These are phyloP conservation scores for Erythrobasidium hasegawianum DNA, from an alignment of 1,284 basidiomycete genomes.

Conservation along the genomic window DNA sequence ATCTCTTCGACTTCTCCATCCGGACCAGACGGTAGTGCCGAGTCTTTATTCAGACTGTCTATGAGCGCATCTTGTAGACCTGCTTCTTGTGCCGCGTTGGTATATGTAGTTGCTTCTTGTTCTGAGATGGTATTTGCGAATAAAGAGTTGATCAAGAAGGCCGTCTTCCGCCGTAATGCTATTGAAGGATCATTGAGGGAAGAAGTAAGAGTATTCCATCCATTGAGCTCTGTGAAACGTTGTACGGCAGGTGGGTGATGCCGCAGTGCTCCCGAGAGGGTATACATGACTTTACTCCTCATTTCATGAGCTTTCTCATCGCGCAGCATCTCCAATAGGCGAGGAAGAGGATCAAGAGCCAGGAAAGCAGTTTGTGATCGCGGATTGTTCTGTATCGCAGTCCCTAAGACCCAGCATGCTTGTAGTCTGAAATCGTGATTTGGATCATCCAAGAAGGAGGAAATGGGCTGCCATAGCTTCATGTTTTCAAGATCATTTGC, in stretches of 20 bases:
- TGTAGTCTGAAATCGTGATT: slow-evolving; percentile 66
- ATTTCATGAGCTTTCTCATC: slow-evolving; percentile 53
- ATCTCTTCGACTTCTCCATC: slow-evolving; percentile 62
- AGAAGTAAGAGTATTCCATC: slow-evolving; percentile 65
- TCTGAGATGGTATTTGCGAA: slow-evolving; percentile 56
- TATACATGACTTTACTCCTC: slow-evolving; percentile 80
- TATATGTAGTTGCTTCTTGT: neutral
- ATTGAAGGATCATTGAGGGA: slow-evolving; percentile 72
- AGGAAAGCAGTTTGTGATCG: slow-evolving; percentile 72
- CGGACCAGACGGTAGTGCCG: slow-evolving; percentile 57
- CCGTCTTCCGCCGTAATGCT: slow-evolving; percentile 71
- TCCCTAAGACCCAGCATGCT: slow-evolving; percentile 86
- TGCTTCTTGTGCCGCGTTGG: slow-evolving; percentile 8
- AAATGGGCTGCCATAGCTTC: slow-evolving; percentile 79
- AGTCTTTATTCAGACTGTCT: slow-evolving; percentile 37
- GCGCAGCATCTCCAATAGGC: slow-evolving; percentile 62
- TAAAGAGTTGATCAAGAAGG: slow-evolving; percentile 77
- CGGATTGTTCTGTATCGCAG: slow-evolving; percentile 92
- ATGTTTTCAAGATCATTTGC: slow-evolving; percentile 85
- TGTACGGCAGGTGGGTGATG: slow-evolving; percentile 69
- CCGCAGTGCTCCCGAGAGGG: slow-evolving; percentile 77
- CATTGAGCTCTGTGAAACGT: slow-evolving; percentile 59
- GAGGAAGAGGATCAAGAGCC: slow-evolving; percentile 63
- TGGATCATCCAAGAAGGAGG: slow-evolving; percentile 61
- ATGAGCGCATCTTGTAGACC: slow-evolving; percentile 40